Conservation (phyloP, 495 filamentous ascomycete genomes). For the Apodospora peruviana region DNA sequence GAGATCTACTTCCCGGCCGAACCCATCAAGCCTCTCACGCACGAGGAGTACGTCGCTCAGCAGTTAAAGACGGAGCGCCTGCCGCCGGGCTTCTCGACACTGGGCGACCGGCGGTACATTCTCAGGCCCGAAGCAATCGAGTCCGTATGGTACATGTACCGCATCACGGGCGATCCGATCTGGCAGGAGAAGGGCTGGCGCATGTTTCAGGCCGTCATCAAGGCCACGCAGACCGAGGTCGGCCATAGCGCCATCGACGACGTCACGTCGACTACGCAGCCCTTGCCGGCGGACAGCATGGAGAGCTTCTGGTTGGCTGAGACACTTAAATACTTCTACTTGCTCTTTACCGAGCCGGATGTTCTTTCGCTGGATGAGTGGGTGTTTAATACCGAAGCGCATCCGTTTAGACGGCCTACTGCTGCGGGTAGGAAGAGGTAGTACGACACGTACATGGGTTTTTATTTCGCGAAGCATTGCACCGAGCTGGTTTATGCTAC, state of each 20-base stretch:
- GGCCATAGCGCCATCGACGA: slow-evolving; percentile 73
- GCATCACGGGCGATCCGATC: slow-evolving; percentile 70
- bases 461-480: no score
- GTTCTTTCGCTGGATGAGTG: slow-evolving; percentile 79
- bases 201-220: slow-evolving; percentile 75
- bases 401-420: slow-evolving; percentile 49
- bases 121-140: slow-evolving; percentile 94
- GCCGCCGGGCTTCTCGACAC: slow-evolving; percentile 58
- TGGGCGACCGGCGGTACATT: slow-evolving; percentile 62
- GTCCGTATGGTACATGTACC: slow-evolving; percentile 93
- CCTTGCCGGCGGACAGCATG: slow-evolving; percentile 42
- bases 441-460: no score
- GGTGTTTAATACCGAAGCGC: slow-evolving; percentile 66
- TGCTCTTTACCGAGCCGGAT: slow-evolving; percentile 71
- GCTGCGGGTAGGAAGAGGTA: no score
- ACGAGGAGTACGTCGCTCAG: slow-evolving; percentile 57
- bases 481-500: no score
- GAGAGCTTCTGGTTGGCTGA: slow-evolving; percentile 69
- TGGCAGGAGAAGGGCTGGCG: slow-evolving; percentile 88
- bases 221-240: slow-evolving; percentile 57
- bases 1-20: slow-evolving; percentile 17
- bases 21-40: slow-evolving; percentile 43
- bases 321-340: slow-evolving; percentile 90
- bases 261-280: slow-evolving; percentile 34
- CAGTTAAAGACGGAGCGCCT: slow-evolving; percentile 57